Evolutionary conservation across 108 stramenopile species (phyloP), one percentile per base, ranked within the genome.

Genomic region (Mediolabrus comicus): DNA sequence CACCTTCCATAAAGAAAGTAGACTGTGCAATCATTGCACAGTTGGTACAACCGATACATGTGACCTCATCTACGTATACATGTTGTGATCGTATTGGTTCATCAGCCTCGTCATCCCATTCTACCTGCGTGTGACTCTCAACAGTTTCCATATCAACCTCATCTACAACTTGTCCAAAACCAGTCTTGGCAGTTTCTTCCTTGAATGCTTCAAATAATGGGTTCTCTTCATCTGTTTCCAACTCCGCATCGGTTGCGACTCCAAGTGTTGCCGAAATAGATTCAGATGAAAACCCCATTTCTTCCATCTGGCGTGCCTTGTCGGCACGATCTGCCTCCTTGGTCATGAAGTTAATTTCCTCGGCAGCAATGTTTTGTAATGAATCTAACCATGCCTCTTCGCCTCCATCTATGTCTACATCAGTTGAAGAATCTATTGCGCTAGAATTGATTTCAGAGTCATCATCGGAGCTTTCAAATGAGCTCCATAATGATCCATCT

Each of bases 51-150:
- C 96, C 96, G 67, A 97, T 95, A 64, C 96, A 97, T 22, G 94
- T 86, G 30, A 87, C 84, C 66, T 97, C 96, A 62, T 97, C 96
- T 39, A 97, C 96, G 62, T 96, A 97, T 0, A 96, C 96, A 78
- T 84, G 82, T 77, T 92, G 92, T 13, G 79, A 61, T 35, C 92
- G 81, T n/a, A 92, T 69, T 19, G 85, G 82, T 59, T 92, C 87
- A 35, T 81, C 83, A 0, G 83, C 71, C 14, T 92, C 92, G 0
- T 75, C 76, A 74, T 92, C 92, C 65, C 70, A 80, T 38, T 84
- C 86, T 0, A 92, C 92, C 36, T 57, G 62, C 2, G 87, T 84
- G 65, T 92, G 81, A 64, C 81, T 83, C 70, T 92, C 92, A 28
- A 92, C 88, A 3, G 80, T 82, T 51, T 68, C 61, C 46, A 68